These are phyloP conservation scores for Sutorius eximius DNA, from an alignment of 1,284 basidiomycete species.

Conservation along the genomic window DNA sequence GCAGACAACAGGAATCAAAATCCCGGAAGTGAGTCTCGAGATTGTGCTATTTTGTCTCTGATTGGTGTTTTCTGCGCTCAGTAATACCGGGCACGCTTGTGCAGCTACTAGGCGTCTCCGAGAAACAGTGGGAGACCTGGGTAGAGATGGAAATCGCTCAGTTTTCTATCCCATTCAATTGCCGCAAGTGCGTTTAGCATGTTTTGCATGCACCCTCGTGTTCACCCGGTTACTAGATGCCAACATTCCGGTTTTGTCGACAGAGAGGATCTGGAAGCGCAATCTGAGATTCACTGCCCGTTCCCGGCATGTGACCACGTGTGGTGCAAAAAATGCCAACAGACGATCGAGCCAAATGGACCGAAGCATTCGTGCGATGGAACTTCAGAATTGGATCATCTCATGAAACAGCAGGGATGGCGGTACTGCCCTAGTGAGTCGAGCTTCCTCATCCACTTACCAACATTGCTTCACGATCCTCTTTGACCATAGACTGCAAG, in stretches of 20 bases:
- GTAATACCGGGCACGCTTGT: conserved; percentile 43
- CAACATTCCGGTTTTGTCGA: conserved; percentile 48
- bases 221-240: conserved; percentile 40
- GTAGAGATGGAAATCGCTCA: conserved; percentile 54
- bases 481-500: conserved; percentile 45
- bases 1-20: conserved; percentile 34
- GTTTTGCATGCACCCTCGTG: background rate
- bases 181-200: conserved; percentile 25
- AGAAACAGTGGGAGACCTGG: conserved; percentile 49
- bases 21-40: conserved; percentile 40
- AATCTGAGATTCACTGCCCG: conserved; percentile 44
- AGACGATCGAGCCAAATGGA: conserved; percentile 39
- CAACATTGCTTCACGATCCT: background rate
- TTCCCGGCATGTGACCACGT: conserved; percentile 44
- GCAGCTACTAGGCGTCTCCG: conserved; percentile 48
- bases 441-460: background rate
- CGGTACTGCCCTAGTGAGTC: conserved; percentile 54
- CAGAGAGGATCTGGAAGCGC: conserved; percentile 45
- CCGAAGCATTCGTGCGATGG: conserved; percentile 58
- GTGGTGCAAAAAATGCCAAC: conserved; percentile 58
- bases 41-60: background rate
- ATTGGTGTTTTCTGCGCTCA: conserved; percentile 19
- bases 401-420: conserved; percentile 55
- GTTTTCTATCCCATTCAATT: conserved; percentile 49
- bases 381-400: conserved; percentile 49